Evolutionary conservation across 2,329 filamentous ascomycete species (phyloP), one percentile per base, ranked within the genome.

Genomic region (Neopestalotiopsis sp.): DNA sequence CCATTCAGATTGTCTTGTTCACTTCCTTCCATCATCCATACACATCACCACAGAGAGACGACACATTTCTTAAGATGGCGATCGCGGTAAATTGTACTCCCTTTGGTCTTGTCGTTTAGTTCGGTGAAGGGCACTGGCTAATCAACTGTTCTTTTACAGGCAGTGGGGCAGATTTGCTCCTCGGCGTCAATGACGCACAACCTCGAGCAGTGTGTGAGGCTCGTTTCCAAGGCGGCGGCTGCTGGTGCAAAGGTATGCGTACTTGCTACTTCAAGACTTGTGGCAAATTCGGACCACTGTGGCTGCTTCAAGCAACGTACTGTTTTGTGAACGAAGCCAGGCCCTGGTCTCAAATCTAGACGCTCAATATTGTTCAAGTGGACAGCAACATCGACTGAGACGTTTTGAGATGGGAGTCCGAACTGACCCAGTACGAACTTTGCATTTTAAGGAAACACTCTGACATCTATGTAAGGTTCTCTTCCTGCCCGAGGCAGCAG

Each of bases 401-500:
- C 34, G 34, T 38, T 10, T 38, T 10, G 24, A 28, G 24, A 28
- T 28, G 24, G 24, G 3, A 28, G 24, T 28, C 34, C 4, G 34
- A 38, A 3, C 6, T 3, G 34, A 6, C 10, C 34, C 4, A 52
- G 20, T 9, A 52, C 45, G 17, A 20, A 52, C n/a, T 52, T 17
- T 24, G 17, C 45, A 24, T n/a, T 60, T 3, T 38, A 3, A 12
- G 30, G 12, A 60, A 60, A 30, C 7, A 60, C 5, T 24, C 59
- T 62, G n/a, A 62, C 59, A 7, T 5, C 4, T 17, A 9, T 32
- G 30, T 3, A 71, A 93, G 88, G 89, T 92, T 20, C 88, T 98
- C 64, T 98, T 98, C 83, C 91, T 98, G 66, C 95, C 95, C 13
- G 95, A 98, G 86, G 95, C 95, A 30, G 90, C 89, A 68, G 94